These are phyloP conservation scores for Wickerhamiella musiphila DNA, from an alignment of 805 yeast genomes.

Conservation along the genomic window DNA sequence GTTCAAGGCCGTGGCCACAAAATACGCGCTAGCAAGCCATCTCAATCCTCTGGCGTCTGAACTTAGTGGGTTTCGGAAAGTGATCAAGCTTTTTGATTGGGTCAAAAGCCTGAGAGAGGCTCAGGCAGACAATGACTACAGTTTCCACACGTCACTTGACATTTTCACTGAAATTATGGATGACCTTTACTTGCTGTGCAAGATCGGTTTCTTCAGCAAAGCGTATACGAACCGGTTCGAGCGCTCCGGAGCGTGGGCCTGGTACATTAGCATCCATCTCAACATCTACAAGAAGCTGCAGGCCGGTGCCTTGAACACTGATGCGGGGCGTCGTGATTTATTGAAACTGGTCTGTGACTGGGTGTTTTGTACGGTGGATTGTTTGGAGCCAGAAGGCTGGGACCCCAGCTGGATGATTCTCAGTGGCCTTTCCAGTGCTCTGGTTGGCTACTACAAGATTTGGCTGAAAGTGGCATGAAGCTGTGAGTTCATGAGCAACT, in stretches of 20 bases:
- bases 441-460: conserved; percentile 11
- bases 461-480: conserved; percentile 4
- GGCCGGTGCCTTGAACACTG: conserved; percentile 1
- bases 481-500: no score
- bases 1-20: not conserved
- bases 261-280: conserved; percentile 16
- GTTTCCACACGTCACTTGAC: conserved; percentile 9
- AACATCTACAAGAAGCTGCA: conserved; percentile 6
- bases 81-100: conserved; percentile 20
- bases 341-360: conserved; percentile 17
- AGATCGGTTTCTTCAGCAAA: conserved; percentile 15
- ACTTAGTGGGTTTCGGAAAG: conserved; percentile 17
- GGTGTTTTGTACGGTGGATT: conserved; percentile 17
- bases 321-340: conserved; percentile 6
- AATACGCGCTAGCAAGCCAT: conserved; percentile 3
- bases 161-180: conserved; percentile 17
- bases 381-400: conserved; percentile 10
- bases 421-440: conserved; percentile 15
- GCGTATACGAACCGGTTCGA: conserved; percentile 9
- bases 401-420: conserved; percentile 13
- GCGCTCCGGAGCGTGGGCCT: conserved; percentile 15
- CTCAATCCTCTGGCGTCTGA: conserved; percentile 14
- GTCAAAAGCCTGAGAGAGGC: conserved; percentile 8
- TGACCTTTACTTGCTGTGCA: conserved; percentile 16
- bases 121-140: not conserved